Conservation (phyloP, 352 stramenopile species). For the Pythium aristosporum region DNA sequence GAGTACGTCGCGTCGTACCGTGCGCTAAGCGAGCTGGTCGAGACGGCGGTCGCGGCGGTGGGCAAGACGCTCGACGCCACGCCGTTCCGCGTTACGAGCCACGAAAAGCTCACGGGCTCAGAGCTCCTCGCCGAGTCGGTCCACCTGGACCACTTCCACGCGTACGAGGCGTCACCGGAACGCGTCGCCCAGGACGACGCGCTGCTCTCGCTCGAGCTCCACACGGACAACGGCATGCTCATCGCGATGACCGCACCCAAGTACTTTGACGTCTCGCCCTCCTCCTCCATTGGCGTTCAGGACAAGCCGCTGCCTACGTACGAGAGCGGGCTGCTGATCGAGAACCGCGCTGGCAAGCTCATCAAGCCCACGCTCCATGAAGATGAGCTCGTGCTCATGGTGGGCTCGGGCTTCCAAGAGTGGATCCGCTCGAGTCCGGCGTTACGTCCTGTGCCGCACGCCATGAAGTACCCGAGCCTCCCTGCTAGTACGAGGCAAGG, state of each 20-base stretch:
- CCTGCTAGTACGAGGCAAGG: neutral
- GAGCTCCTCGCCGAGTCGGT: slow-evolving; percentile 64
- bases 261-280: slow-evolving; percentile 48
- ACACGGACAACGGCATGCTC: slow-evolving; percentile 72
- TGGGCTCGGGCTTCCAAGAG: slow-evolving; percentile 31
- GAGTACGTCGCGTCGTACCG: slow-evolving; percentile 46
- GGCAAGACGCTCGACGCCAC: slow-evolving; percentile 55
- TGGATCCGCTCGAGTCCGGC: slow-evolving; percentile 29
- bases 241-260: slow-evolving; percentile 70
- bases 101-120: slow-evolving; percentile 37
- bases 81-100: slow-evolving; percentile 37
- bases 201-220: slow-evolving; percentile 62
- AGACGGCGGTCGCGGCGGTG: slow-evolving; percentile 49
- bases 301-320: slow-evolving; percentile 2
- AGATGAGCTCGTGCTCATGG: slow-evolving; percentile 42
- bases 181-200: slow-evolving; percentile 9
- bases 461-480: slow-evolving; percentile 30
- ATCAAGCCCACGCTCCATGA: slow-evolving; percentile 32
- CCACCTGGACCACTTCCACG: slow-evolving; percentile 80
- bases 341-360: slow-evolving; percentile 25
- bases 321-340: slow-evolving; percentile 33
- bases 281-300: neutral
- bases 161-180: slow-evolving; percentile 47
- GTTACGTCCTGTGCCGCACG: slow-evolving; percentile 33
- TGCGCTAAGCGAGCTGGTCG: slow-evolving; percentile 45